Evolutionary conservation across 2,329 filamentous ascomycete genomes (phyloP), one percentile per base, ranked within the genome.

Genomic region (Tolypocladium album): DNA sequence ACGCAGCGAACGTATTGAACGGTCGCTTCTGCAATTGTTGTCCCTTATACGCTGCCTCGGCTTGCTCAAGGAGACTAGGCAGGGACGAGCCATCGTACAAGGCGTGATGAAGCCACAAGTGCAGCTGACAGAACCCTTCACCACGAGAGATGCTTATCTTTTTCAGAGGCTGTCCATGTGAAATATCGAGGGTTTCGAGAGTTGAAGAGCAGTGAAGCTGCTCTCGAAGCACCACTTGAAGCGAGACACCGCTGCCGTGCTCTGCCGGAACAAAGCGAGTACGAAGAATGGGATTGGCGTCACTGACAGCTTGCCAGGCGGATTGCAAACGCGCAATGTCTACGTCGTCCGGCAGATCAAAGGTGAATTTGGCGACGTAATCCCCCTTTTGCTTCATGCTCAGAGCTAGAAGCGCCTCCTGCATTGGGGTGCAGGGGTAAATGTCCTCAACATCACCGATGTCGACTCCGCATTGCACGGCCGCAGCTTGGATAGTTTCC

Each of bases 371-470:
- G 15, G 71, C 69, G n/a, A 76, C 66, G 53, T 77, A 78, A 0
- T 67, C 64, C 20, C 70, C 70, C 4, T 62, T 56, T 1, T 66
- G 60, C 38, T 71, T 70, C 24, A 67, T 66, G 1, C 74, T 69
- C 9, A 76, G 64, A 0, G 73, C 69, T 34, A 78, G 63, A 0
- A 78, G 62, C 0, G 69, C 69, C 62, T 75, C 73, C 55, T 78
- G 76, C 40, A 64, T 60, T 12, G 64, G 58, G 8, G 64, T 66
- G 56, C 63, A 66, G 1, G 63, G 63, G 40, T 74, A 76, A 0
- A 76, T 66, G 58, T 78, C 75, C 39, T 75, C 68, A n/a, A 74
- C 64, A 1, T 57, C 20, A 7, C 61, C 60, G 11, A 38, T 27
- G 13, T 24, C 24, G 12, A 60, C 59, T 4, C 39, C 12, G 45